phyloP scores from a whole-genome alignment of 176 grass and related monocot species.

The Ensete ventricosum region DNA sequence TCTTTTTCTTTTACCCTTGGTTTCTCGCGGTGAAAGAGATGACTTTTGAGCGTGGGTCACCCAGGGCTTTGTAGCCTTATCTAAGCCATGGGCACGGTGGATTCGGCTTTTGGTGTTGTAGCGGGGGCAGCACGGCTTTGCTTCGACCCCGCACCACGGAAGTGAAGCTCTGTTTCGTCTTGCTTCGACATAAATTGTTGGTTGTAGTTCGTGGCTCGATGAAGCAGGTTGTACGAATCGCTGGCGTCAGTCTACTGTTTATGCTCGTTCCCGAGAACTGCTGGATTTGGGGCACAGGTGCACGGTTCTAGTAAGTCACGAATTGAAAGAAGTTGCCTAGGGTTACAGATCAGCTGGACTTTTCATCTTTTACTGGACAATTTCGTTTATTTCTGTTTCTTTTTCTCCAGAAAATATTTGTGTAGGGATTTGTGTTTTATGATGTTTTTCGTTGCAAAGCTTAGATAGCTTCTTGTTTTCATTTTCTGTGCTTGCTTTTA shows the following conservation, averaged over 20 bases:
- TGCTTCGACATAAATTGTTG: neutral
- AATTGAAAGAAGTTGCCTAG: neutral
- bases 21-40: slow-evolving; percentile 5
- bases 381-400: neutral
- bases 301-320: neutral
- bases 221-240: neutral
- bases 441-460: neutral
- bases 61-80: neutral
- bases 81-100: neutral
- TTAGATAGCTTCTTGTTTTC: neutral
- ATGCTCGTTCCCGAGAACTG: neutral
- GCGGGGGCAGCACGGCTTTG: neutral
- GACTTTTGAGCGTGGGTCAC: slow-evolving; percentile 5
- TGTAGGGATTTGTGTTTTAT: neutral
- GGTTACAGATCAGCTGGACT: neutral
- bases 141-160: neutral
- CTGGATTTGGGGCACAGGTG: neutral
- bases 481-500: neutral
- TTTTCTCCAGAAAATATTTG: neutral
- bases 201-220: neutral
- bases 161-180: neutral
- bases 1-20: neutral
- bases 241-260: slow-evolving; percentile 11
- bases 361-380: neutral
- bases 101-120: neutral